phyloP scores from a whole-genome alignment of 306 rosid species.

The Vigna nakashimae region DNA sequence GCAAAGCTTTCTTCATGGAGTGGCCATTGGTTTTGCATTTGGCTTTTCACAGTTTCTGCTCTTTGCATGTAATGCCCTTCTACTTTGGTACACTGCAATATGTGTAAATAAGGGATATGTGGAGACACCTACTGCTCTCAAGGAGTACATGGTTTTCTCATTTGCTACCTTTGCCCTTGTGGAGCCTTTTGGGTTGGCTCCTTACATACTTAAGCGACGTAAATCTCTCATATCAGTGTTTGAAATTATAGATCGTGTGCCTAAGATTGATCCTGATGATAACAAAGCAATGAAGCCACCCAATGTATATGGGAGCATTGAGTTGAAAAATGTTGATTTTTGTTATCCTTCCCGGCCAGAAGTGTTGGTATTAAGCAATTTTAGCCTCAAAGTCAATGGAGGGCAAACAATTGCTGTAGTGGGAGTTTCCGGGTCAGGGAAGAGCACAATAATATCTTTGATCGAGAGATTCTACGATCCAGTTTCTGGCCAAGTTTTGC shows the following conservation, averaged over 20 bases:
- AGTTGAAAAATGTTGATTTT: conserved; percentile 90
- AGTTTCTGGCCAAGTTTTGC: conserved; percentile 93
- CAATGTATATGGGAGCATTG: conserved; percentile 94
- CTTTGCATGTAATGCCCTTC: conserved; percentile 97
- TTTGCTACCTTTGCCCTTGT: conserved; percentile 98
- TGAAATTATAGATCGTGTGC: conserved; percentile 95
- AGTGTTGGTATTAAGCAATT: conserved; percentile 91
- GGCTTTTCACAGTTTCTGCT: conserved; percentile 98
- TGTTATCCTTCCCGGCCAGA: conserved; percentile 99
- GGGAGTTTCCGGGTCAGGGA: conserved; percentile 99
- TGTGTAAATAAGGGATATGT: conserved; percentile 52
- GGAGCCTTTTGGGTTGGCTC: conserved; percentile 99
- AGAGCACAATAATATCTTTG: conserved; percentile 96
- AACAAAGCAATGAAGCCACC: conserved; percentile 90
- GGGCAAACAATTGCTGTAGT: conserved; percentile 98
- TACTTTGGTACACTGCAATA: conserved; percentile 93
- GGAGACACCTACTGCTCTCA: conserved; percentile 73
- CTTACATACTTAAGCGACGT: conserved; percentile 98
- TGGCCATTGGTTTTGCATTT: conserved; percentile 96
- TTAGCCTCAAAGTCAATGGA: conserved; percentile 90
- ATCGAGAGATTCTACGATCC: conserved; percentile 97
- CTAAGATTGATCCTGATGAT: conserved; percentile 97
- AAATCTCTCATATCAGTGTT: conserved; percentile 95
- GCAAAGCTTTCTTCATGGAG: conserved; percentile 94
- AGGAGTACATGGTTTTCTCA: conserved; percentile 97